These are phyloP conservation scores for Thalassiosira pacifica DNA, from an alignment of 352 stramenopile species.

Conservation along the genomic window DNA sequence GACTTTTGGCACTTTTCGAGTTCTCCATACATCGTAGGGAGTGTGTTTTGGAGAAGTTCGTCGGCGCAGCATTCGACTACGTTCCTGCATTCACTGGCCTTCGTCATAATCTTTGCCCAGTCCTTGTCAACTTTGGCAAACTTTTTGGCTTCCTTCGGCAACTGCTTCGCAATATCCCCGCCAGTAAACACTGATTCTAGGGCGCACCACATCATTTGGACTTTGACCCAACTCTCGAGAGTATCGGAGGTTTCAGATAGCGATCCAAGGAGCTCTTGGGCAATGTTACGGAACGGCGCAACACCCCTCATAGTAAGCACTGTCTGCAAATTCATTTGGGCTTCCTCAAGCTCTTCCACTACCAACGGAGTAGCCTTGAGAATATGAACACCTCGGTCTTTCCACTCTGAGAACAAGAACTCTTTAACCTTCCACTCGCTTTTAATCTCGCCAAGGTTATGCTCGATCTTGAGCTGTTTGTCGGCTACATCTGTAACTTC, in stretches of 20 bases:
- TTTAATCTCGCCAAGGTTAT: conserved; percentile 94
- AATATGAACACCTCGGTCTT: conserved; percentile 94
- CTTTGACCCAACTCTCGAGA: conserved; percentile 95
- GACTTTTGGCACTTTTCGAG: conserved; percentile 99
- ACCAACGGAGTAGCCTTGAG: conserved; percentile 95
- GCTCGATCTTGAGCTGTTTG: conserved; percentile 98
- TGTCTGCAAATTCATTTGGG: conserved; percentile 98
- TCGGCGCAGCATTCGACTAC: conserved; percentile 91
- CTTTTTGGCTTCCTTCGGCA: conserved; percentile 98
- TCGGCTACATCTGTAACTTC: conserved; percentile 97
- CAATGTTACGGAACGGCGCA: conserved; percentile 95
- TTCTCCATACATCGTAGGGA: conserved; percentile 97
- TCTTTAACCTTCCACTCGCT: conserved; percentile 93
- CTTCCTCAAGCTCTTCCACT: conserved; percentile 97
- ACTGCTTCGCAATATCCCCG: conserved; percentile 98
- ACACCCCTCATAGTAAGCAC: conserved; percentile 98
- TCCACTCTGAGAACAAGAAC: conserved; percentile 95
- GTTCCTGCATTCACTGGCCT: conserved; percentile 85
- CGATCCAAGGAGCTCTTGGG: conserved; percentile 93
- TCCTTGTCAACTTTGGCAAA: conserved; percentile 98
- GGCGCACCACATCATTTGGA: conserved; percentile 98
- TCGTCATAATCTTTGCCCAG: conserved; percentile 98
- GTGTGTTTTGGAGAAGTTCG: conserved; percentile 95
- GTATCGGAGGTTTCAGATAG: conserved; percentile 97
- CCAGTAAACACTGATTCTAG: conserved; percentile 98